Base-by-base conservation (phyloP, 2,329 filamentous ascomycete genomes). In the Aotearoamyces nothofagi region DNA sequence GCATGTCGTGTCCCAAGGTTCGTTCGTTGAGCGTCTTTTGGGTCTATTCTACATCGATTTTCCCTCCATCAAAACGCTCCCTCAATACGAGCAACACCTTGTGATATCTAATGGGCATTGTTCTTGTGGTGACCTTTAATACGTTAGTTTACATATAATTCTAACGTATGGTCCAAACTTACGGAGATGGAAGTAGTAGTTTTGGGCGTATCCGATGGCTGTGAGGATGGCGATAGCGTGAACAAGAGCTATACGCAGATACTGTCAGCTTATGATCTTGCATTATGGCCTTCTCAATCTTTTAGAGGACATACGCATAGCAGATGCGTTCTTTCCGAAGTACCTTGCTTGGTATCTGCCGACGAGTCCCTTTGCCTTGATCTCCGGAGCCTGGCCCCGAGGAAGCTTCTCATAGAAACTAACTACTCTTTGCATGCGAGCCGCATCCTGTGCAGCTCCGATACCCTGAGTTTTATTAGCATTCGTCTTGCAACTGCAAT, bases 131-230 rank as follows among this genome's bases (percentile, higher is more conserved):
- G 87, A 50, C 90, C 90, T 98, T 46, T 25, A 35, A 24, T 31
- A 17, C 40, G 39, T 52, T 39, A 47, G 37, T 32, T 33, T 30
- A 5, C 9, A 16, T 6, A n/a, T 24, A 6, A 8, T 10, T 3
- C 14, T 5, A 9, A 17, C 23, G 3, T 14, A 5, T 17, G 12
- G 15, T 24, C 17, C 15, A 32, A 31, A 74, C 82, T 60, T 76
- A 98, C 90, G 83, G 52, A 98, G 71, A 64, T 98, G 92, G 81
- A 92, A 96, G 73, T 98, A 96, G 77, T 98, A 98, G 66, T 93
- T 86, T 65, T 96, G 83, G 48, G 79, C 80, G 61, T 98, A 98
- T 50, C 90, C 87, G 45, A 96, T 54, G 42, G 72, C 59, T 42
- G 93, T 61, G 38, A 98, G 62, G 53, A 72, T 65, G 45, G 69